phyloP scores from a whole-genome alignment of 2,329 filamentous ascomycete species.

The Alternaria ethzedia region DNA sequence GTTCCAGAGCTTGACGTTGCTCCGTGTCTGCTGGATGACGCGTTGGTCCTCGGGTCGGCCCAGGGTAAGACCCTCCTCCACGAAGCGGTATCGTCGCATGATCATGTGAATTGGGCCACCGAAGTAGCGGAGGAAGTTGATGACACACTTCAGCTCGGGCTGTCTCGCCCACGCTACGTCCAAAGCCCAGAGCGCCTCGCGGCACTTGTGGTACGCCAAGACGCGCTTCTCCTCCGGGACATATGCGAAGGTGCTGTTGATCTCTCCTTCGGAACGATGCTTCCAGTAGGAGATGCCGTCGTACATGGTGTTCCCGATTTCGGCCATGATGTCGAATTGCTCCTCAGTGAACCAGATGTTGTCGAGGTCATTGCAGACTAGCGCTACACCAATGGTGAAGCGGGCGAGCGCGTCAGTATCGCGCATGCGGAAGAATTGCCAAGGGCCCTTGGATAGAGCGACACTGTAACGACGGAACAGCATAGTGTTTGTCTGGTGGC shows the following conservation, averaged over 20 bases:
- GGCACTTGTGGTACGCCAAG: conserved; percentile 16
- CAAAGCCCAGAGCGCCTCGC: conserved; percentile 5
- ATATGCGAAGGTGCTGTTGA: conserved; percentile 45
- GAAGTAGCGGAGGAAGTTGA: conserved; percentile 9
- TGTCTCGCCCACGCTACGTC: conserved; percentile 1
- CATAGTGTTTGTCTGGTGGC: conserved; percentile 12
- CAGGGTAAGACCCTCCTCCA: conserved; percentile 1
- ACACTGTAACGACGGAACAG: conserved; percentile 41
- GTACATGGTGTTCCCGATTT: conserved; percentile 40
- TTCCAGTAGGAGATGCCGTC: conserved; percentile 45
- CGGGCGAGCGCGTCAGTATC: conserved; percentile 44
- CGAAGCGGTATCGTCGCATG: conserved; percentile 12
- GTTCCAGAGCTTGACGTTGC: conserved; percentile 3
- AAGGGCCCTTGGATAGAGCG: conserved; percentile 31
- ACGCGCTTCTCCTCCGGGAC: conserved; percentile 26
- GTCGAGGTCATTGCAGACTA: conserved; percentile 44
- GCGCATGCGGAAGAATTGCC: conserved; percentile 41
- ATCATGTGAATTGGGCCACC: conserved; percentile 9
- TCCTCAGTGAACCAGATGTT: conserved; percentile 26
- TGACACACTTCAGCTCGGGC: conserved; percentile 2
- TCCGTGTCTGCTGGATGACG: not conserved
- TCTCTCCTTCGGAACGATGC: conserved; percentile 45
- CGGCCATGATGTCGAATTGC: conserved; percentile 16
- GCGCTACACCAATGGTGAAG: conserved; percentile 41
- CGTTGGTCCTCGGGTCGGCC: not conserved